phyloP scores from a whole-genome alignment of 2,329 filamentous ascomycete genomes.

The Pseudocercospora fijiensis region DNA sequence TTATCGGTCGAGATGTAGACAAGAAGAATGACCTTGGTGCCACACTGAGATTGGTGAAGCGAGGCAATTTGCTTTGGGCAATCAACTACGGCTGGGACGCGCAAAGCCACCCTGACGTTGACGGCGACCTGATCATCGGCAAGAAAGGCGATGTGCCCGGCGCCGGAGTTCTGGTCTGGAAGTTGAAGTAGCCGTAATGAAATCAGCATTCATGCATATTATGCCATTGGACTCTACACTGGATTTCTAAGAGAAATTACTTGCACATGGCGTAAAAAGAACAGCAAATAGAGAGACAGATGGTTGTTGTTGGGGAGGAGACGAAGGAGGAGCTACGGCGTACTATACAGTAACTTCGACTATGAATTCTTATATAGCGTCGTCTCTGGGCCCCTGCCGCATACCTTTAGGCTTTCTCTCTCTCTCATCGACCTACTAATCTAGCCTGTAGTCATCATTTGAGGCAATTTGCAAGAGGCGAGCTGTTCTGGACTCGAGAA shows the following conservation, averaged over 20 bases:
- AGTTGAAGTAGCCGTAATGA: slow-evolving; percentile 8
- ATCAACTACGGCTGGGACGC: slow-evolving; percentile 29
- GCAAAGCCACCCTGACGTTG: slow-evolving; percentile 17
- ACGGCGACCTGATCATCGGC: slow-evolving; percentile 25
- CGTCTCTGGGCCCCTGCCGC: too few relatives aligned
- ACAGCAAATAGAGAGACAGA: not conserved
- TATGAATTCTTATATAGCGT: too few relatives aligned
- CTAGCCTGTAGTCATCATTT: too few relatives aligned
- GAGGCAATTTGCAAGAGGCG: too few relatives aligned
- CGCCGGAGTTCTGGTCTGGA: slow-evolving; percentile 28
- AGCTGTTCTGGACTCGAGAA: not conserved
- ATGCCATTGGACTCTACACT: too few relatives aligned
- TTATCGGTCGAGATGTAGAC: slow-evolving; percentile 17
- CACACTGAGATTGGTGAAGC: slow-evolving; percentile 23
- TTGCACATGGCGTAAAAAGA: too few relatives aligned
- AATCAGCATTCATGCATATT: not conserved
- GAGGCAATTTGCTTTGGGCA: slow-evolving; percentile 28
- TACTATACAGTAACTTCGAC: too few relatives aligned
- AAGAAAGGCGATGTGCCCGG: slow-evolving; percentile 19
- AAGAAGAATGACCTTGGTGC: slow-evolving; percentile 26
- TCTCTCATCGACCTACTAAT: not conserved
- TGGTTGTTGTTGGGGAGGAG: not conserved
- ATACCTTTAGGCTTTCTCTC: too few relatives aligned
- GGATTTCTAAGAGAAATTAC: too few relatives aligned
- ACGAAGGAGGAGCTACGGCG: not conserved